phyloP scores from a whole-genome alignment of 768 basidiomycete genomes.

The Boletus vermiculosoides region DNA sequence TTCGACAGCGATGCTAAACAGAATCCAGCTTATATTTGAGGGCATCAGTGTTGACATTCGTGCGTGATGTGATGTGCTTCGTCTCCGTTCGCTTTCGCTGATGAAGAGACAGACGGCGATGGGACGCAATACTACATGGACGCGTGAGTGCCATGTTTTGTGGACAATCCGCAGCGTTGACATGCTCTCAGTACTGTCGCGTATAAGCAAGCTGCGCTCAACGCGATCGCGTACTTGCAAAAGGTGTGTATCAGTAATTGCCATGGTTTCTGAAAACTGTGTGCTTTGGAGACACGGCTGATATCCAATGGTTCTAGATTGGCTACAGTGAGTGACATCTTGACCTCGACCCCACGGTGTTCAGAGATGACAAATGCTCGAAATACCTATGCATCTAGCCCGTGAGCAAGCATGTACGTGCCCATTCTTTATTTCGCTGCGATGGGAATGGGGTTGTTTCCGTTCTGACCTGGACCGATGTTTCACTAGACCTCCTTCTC shows the following conservation, averaged over 20 bases:
- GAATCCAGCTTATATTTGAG: constrained; percentile 61
- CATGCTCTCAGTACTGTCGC: constrained; percentile 56
- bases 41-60: constrained; percentile 73
- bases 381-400: constrained; percentile 37
- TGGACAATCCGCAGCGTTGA: background rate
- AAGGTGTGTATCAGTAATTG: constrained; percentile 41
- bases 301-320: constrained; percentile 40
- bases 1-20: background rate
- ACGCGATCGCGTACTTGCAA: constrained; percentile 69
- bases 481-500: constrained; percentile 55
- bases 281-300: background rate
- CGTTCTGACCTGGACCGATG: background rate
- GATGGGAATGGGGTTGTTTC: too few relatives aligned
- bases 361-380: background rate
- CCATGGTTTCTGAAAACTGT: too few relatives aligned
- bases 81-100: constrained; percentile 1
- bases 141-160: constrained; percentile 42
- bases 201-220: constrained; percentile 77
- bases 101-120: constrained; percentile 51
- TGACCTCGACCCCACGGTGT: background rate
- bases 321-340: constrained; percentile 59
- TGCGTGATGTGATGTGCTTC: constrained; percentile 29
- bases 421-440: background rate
- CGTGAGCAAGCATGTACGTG: constrained; percentile 71
- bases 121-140: constrained; percentile 80